These are phyloP conservation scores for Umbelopsis sp. DNA, from an alignment of 371 early-diverging fungal species.

Conservation along the genomic window DNA sequence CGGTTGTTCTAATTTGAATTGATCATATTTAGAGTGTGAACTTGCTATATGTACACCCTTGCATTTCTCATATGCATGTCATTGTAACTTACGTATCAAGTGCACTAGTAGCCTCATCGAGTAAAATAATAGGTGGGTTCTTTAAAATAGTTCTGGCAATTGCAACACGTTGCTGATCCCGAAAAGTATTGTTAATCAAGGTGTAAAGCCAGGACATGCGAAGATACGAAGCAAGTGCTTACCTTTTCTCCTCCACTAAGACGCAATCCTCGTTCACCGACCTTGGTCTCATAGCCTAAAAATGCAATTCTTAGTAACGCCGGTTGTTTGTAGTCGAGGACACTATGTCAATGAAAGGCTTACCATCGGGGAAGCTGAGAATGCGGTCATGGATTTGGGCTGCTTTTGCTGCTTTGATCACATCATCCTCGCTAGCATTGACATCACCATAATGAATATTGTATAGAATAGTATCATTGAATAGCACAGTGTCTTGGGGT, in stretches of 20 bases:
- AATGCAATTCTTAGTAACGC: background rate
- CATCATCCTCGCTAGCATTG: slow-evolving; percentile 64
- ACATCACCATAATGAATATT: slow-evolving; percentile 80
- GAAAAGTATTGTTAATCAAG: slow-evolving; percentile 13
- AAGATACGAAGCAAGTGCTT: slow-evolving; percentile 34
- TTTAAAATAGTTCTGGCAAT: slow-evolving; percentile 88
- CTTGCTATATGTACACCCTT: too few relatives aligned
- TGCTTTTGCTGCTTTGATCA: slow-evolving; percentile 76
- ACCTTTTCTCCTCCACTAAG: slow-evolving; percentile 96
- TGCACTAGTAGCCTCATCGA: slow-evolving; percentile 81
- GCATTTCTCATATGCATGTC: too few relatives aligned
- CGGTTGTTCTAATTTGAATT: slow-evolving; percentile 58
- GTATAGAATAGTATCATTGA: slow-evolving; percentile 82
- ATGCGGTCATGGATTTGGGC: slow-evolving; percentile 82
- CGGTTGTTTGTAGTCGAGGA: background rate
- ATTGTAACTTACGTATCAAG: slow-evolving; percentile 48
- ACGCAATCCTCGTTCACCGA: slow-evolving; percentile 93
- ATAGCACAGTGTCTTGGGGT: slow-evolving; percentile 86
- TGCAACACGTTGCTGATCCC: slow-evolving; percentile 66
- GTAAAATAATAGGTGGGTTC: slow-evolving; percentile 74
- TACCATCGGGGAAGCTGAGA: slow-evolving; percentile 63
- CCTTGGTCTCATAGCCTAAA: slow-evolving; percentile 85
- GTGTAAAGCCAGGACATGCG: background rate
- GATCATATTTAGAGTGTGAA: too few relatives aligned
- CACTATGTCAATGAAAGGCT: background rate